phyloP scores from a whole-genome alignment of 495 filamentous ascomycete genomes.

The Penicillium lagena region DNA sequence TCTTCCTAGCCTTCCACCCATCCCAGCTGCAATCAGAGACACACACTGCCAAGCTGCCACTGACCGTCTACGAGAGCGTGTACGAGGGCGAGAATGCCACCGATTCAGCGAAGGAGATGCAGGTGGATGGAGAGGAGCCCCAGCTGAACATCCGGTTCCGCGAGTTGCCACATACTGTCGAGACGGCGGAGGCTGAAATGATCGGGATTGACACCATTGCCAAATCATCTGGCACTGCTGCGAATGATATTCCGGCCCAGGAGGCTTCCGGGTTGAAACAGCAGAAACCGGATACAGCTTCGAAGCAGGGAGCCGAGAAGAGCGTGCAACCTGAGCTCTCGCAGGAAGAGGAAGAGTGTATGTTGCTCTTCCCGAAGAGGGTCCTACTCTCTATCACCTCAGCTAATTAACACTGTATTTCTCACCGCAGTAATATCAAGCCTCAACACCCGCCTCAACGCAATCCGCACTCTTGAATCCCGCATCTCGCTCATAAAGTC shows the following conservation, averaged over 20 bases:
- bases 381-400: neutral
- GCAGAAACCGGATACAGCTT: too few relatives aligned
- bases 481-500: slow-evolving; percentile 75
- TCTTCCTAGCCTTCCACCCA: slow-evolving; percentile 82
- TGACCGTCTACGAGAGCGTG: slow-evolving; percentile 85
- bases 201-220: slow-evolving; percentile 91
- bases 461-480: slow-evolving; percentile 82
- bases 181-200: slow-evolving; percentile 96
- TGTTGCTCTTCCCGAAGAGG: slow-evolving; percentile 5
- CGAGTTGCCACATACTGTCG: slow-evolving; percentile 77
- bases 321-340: slow-evolving; percentile 47
- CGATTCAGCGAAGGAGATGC: slow-evolving; percentile 64
- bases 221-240: slow-evolving; percentile 71
- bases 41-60: slow-evolving; percentile 71
- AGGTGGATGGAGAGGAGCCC: slow-evolving; percentile 57
- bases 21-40: slow-evolving; percentile 40
- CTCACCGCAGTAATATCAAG: slow-evolving; percentile 50
- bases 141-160: slow-evolving; percentile 63
- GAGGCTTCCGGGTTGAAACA: neutral
- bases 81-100: slow-evolving; percentile 55
- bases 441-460: slow-evolving; percentile 83
- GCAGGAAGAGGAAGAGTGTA: slow-evolving; percentile 72
- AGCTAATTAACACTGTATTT: slow-evolving; percentile 8
- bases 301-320: slow-evolving; percentile 6
- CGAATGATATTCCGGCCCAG: slow-evolving; percentile 16